phyloP scores from a whole-genome alignment of 2,329 filamentous ascomycete species.

The Fusarium sp. region DNA sequence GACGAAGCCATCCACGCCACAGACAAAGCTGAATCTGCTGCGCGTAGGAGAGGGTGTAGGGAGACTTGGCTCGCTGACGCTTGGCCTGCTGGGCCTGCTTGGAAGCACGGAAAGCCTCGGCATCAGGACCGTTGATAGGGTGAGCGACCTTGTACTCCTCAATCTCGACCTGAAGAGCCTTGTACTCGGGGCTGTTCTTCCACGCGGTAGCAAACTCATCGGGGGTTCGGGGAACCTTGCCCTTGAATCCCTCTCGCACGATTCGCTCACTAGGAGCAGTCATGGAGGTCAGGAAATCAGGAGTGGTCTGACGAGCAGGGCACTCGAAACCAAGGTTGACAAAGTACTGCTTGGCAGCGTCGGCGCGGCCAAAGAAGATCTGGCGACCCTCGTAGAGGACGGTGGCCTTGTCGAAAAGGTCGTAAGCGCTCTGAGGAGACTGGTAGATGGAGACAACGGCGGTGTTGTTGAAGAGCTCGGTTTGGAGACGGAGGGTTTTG shows the following conservation, averaged over 20 bases:
- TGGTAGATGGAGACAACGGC: conserved; percentile 81
- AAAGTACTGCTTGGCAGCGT: conserved; percentile 73
- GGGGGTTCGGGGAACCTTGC: conserved; percentile 66
- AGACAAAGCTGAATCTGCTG: conserved; percentile 85
- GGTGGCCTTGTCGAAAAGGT: conserved; percentile 69
- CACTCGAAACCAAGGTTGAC: conserved; percentile 74
- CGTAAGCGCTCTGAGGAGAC: conserved; percentile 72
- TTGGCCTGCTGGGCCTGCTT: conserved; percentile 67
- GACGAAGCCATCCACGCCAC: conserved; percentile 80
- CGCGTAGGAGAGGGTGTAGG: conserved; percentile 81
- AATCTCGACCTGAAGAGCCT: conserved; percentile 64
- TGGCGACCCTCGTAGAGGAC: conserved; percentile 71
- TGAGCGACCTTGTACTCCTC: conserved; percentile 65
- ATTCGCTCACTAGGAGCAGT: conserved; percentile 69
- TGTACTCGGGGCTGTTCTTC: conserved; percentile 65
- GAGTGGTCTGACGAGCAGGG: conserved; percentile 73
- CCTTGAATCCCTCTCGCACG: conserved; percentile 66
- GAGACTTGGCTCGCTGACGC: conserved; percentile 73
- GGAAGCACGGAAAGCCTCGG: conserved; percentile 66
- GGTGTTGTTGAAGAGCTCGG: conserved; percentile 73
- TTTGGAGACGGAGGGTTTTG: conserved; percentile 74
- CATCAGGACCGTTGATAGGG: conserved; percentile 66
- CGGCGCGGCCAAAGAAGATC: conserved; percentile 71
- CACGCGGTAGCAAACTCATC: conserved; percentile 70
- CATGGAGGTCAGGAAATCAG: conserved; percentile 79